Percentiles rank a stretch among this genome's conserved stretches.
phyloP scores from a whole-genome alignment of 1,284 basidiomycete genomes.

The Papiliotrema nemorosa region DNA sequence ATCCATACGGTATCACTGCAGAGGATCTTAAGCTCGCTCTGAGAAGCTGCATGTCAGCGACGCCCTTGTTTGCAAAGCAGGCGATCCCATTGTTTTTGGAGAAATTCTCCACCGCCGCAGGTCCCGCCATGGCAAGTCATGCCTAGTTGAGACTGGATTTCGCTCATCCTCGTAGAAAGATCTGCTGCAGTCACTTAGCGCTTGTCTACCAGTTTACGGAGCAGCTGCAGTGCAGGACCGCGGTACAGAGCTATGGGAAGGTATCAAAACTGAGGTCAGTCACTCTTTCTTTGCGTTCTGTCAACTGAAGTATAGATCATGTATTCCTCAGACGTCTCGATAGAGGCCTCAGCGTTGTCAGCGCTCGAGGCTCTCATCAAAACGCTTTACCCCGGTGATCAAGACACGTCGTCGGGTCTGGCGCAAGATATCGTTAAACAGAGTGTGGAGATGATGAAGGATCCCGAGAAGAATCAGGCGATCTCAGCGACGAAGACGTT shows the following conservation, averaged over 20 bases:
- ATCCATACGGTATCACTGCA: conserved; percentile 87
- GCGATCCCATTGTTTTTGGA: conserved; percentile 89
- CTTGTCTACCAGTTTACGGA: conserved; percentile 80
- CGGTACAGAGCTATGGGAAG: conserved; percentile 77
- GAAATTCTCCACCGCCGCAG: conserved; percentile 80
- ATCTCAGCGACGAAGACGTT: conserved; percentile 77
- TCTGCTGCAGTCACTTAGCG: conserved; percentile 68
- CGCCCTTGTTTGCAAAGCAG: conserved; percentile 74
- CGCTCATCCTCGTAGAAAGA: conserved; percentile 59
- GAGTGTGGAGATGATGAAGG: conserved; percentile 70
- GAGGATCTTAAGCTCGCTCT: conserved; percentile 79
- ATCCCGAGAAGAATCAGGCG: conserved; percentile 88
- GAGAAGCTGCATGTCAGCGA: conserved; percentile 65
- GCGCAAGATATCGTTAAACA: conserved; percentile 72
- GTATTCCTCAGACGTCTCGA: conserved; percentile 74
- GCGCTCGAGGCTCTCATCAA: conserved; percentile 67
- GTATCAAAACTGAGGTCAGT: conserved; percentile 76
- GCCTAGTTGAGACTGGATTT: neutral
- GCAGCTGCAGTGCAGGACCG: conserved; percentile 58
- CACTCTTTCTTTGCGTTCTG: neutral
- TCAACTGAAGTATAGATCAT: conserved; percentile 63
- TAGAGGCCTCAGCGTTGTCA: conserved; percentile 68
- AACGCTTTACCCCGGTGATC: conserved; percentile 60
- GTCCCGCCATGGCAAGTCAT: conserved; percentile 69
- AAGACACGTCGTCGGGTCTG: conserved; percentile 54